phyloP scores from a whole-genome alignment of 2,329 filamentous ascomycete genomes.

The Phoma sp. region DNA sequence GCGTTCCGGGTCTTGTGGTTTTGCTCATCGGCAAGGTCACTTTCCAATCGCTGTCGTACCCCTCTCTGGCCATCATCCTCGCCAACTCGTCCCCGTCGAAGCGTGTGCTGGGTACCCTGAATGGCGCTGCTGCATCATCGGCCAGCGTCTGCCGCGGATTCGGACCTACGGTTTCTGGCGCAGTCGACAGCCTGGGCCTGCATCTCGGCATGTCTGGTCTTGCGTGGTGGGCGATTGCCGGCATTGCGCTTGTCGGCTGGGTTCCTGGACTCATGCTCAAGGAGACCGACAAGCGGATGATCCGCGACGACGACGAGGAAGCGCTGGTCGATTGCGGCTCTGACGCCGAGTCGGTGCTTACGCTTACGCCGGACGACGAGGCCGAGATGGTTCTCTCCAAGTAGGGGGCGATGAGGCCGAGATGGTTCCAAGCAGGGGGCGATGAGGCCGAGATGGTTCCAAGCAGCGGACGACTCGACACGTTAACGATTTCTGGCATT shows the following conservation, averaged over 20 bases:
- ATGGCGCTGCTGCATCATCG: conserved; percentile 88
- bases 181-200: conserved; percentile 82
- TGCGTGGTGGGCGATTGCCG: conserved; percentile 89
- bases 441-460: conserved; percentile 39
- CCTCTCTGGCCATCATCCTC: conserved; percentile 86
- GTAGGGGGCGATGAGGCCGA: conserved; percentile 19
- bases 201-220: conserved; percentile 83
- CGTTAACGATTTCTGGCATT: too few species aligned
- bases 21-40: conserved; percentile 92
- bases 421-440: conserved; percentile 14
- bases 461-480: conserved; percentile 28
- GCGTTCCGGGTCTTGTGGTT: conserved; percentile 77
- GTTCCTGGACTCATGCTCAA: conserved; percentile 65
- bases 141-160: conserved; percentile 89
- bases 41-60: conserved; percentile 89
- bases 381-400: conserved; percentile 41
- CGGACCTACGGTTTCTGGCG: conserved; percentile 85
- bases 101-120: conserved; percentile 87
- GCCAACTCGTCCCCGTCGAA: conserved; percentile 87
- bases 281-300: conserved; percentile 60
- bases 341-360: conserved; percentile 44
- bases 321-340: conserved; percentile 38
- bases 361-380: conserved; percentile 41
- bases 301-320: conserved; percentile 42
- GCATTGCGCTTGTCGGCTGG: conserved; percentile 74